These are phyloP conservation scores for Margaritispora aquatica DNA, from an alignment of 495 filamentous ascomycete genomes.

Conservation along the genomic window DNA sequence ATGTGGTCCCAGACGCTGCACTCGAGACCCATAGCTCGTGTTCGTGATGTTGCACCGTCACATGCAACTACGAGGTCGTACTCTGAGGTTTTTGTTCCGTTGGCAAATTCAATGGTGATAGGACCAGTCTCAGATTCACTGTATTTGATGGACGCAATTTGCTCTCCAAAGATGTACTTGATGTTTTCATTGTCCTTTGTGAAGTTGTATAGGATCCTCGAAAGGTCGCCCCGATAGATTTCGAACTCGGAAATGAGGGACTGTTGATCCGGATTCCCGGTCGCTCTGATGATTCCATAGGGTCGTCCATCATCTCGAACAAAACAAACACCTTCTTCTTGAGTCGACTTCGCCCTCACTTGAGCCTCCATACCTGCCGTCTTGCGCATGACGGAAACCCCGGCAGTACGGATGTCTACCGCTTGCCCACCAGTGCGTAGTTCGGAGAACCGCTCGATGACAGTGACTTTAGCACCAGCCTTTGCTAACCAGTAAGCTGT, in stretches of 20 bases:
- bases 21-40: slow-evolving; percentile 37
- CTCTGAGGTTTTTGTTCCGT: slow-evolving; percentile 25
- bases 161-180: slow-evolving; percentile 5
- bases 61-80: slow-evolving; percentile 44
- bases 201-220: slow-evolving; percentile 22
- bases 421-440: slow-evolving; percentile 28
- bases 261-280: background rate
- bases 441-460: slow-evolving; percentile 35
- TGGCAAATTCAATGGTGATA: slow-evolving; percentile 1
- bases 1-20: slow-evolving; percentile 33
- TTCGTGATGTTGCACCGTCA: slow-evolving; percentile 42
- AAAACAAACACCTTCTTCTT: slow-evolving; percentile 20
- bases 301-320: slow-evolving; percentile 22
- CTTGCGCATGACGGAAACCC: slow-evolving; percentile 28
- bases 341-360: slow-evolving; percentile 18
- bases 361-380: slow-evolving; percentile 26
- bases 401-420: slow-evolving; percentile 32
- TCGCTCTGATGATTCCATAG: slow-evolving; percentile 23
- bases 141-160: slow-evolving; percentile 15
- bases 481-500: slow-evolving; percentile 46
- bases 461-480: slow-evolving; percentile 35
- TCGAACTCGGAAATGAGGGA: slow-evolving; percentile 13
- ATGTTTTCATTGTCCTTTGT: slow-evolving; percentile 27
- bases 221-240: slow-evolving; percentile 22
- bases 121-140: slow-evolving; percentile 5